phyloP scores from a whole-genome alignment of 345 rosid species.

The Raphanus sativus region DNA sequence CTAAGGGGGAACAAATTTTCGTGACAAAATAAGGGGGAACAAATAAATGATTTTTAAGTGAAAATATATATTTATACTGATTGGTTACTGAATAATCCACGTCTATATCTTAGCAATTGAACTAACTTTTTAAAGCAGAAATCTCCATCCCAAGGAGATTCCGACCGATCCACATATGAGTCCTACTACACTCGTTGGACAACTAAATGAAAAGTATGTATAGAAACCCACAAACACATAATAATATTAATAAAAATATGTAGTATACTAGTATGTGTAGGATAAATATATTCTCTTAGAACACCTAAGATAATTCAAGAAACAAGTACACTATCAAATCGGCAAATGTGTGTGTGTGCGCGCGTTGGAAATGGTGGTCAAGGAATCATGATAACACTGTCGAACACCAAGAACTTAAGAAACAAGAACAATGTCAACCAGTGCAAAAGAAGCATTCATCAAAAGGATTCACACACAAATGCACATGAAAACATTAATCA shows the following conservation, averaged over 20 bases:
- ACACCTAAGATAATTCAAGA: background rate
- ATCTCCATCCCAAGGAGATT: constrained; percentile 38
- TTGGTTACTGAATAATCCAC: constrained; percentile 13
- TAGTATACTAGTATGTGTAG: background rate
- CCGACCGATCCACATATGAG: constrained; percentile 35
- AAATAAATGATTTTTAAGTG: background rate
- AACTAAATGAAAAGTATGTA: constrained; percentile 6
- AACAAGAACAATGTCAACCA: constrained; percentile 7
- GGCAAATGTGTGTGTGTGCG: background rate
- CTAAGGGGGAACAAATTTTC: constrained; percentile 8
- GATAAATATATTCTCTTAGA: background rate
- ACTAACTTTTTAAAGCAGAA: background rate
- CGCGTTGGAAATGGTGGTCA: background rate
- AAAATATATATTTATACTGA: constrained; percentile 6
- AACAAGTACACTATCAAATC: constrained; percentile 9
- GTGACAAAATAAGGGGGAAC: background rate
- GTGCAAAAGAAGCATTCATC: background rate
- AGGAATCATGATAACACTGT: background rate
- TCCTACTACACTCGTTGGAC: constrained; percentile 30
- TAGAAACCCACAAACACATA: background rate
- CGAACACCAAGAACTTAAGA: background rate
- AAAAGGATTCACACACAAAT: background rate
- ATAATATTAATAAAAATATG: background rate
- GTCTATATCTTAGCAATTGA: background rate
- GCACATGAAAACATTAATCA: background rate